Evolutionary conservation across 2,329 filamentous ascomycete species (phyloP).

Genomic region (Talaromyces albobiverticillius): DNA sequence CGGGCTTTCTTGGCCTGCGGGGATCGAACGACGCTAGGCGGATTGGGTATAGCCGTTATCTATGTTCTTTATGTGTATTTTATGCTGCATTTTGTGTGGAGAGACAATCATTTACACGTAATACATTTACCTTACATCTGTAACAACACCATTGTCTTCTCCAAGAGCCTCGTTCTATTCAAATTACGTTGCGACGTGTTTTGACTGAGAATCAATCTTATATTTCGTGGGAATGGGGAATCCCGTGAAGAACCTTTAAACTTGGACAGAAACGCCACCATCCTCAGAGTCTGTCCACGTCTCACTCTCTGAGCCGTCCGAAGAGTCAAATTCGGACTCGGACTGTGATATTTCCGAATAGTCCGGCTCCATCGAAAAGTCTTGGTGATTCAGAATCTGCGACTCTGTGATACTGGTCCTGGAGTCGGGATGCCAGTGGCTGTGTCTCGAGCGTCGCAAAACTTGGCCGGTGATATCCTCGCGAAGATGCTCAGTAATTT

Average conservation of each 20-base stretch:
- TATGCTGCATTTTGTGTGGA: too few species aligned
- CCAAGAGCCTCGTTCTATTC: too few species aligned
- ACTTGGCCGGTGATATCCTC: constrained; percentile 23
- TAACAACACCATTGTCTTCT: too few species aligned
- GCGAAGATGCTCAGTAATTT: constrained; percentile 24
- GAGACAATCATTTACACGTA: too few species aligned
- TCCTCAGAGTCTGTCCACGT: constrained; percentile 12
- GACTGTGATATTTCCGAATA: background rate
- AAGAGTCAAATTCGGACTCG: background rate
- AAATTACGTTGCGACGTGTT: too few species aligned
- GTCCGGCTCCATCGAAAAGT: background rate
- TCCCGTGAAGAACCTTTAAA: background rate
- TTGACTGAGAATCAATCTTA: too few species aligned
- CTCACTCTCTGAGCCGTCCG: constrained; percentile 5
- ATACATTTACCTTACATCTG: too few species aligned
- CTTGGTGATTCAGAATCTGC: background rate
- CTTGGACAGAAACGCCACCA: constrained; percentile 10
- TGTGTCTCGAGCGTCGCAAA: constrained; percentile 18
- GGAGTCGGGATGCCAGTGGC: constrained; percentile 24
- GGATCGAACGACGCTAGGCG: too few species aligned
- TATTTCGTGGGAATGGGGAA: too few species aligned
- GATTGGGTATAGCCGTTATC: too few species aligned
- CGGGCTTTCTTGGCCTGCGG: too few species aligned
- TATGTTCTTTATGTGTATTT: too few species aligned
- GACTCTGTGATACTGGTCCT: constrained; percentile 20